Conservation (phyloP, 2,329 filamentous ascomycete species). For the Hymenoscyphus linearis region DNA sequence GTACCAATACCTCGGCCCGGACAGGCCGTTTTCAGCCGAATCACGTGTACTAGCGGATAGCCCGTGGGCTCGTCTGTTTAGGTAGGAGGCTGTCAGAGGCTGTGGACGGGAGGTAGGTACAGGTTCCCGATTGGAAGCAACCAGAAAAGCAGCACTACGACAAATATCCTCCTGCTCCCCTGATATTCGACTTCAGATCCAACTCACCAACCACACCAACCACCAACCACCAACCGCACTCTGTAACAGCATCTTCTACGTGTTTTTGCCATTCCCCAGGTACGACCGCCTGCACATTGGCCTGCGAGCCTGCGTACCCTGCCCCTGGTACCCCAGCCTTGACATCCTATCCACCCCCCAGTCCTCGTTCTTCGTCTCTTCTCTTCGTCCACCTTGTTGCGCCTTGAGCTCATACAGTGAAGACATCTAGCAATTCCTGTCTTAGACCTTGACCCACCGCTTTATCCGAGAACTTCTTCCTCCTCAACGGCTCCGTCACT, state of each 20-base stretch:
- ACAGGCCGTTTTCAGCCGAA: too few species aligned
- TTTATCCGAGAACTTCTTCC: not conserved
- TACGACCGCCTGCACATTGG: conserved; percentile 3
- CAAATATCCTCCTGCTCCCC: conserved; percentile 19
- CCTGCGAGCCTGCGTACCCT: too few species aligned
- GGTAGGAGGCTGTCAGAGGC: too few species aligned
- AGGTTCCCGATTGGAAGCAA: not conserved
- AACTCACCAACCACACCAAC: too few species aligned
- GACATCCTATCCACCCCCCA: not conserved
- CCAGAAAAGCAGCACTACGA: conserved; percentile 18
- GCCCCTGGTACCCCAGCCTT: not conserved
- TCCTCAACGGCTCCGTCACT: not conserved
- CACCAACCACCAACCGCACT: too few species aligned
- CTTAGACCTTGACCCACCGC: not conserved
- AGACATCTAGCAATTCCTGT: not conserved
- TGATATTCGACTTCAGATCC: conserved; percentile 1
- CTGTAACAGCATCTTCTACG: not conserved
- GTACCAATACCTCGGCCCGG: too few species aligned
- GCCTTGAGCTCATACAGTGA: conserved; percentile 5
- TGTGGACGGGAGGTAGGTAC: too few species aligned
- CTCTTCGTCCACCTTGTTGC: conserved; percentile 1
- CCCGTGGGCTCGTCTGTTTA: too few species aligned
- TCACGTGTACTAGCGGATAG: too few species aligned
- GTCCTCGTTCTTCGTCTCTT: too few species aligned
- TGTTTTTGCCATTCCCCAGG: conserved; percentile 5